phyloP scores from a whole-genome alignment of 306 rosid genomes.

The Styphnolobium japonicum region DNA sequence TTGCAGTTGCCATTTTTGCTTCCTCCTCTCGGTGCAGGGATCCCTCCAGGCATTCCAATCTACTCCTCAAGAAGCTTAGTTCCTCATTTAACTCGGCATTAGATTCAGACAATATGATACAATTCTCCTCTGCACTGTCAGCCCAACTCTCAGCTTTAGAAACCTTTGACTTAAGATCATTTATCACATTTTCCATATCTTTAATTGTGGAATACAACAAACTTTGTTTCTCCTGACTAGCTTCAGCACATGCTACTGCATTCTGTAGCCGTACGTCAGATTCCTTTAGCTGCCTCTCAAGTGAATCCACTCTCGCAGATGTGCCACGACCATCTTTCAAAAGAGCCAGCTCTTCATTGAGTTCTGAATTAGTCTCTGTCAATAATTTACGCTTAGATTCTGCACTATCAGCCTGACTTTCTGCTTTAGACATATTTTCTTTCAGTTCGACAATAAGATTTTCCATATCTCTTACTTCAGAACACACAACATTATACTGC shows the following conservation, averaged over 20 bases:
- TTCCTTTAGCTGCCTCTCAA: slow-evolving; percentile 57
- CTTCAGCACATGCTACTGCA: slow-evolving; percentile 65
- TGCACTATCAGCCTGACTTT: slow-evolving; percentile 44
- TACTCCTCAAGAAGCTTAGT: slow-evolving; percentile 47
- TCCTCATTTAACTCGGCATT: slow-evolving; percentile 65
- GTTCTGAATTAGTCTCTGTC: slow-evolving; percentile 38
- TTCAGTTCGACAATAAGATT: slow-evolving; percentile 29
- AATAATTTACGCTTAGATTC: slow-evolving; percentile 41
- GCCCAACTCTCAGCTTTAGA: slow-evolving; percentile 60
- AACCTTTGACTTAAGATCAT: slow-evolving; percentile 63
- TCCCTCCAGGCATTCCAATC: slow-evolving; percentile 54
- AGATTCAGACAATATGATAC: slow-evolving; percentile 63
- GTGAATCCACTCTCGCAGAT: slow-evolving; percentile 39
- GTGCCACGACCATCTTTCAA: slow-evolving; percentile 19
- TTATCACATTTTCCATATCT: slow-evolving; percentile 70
- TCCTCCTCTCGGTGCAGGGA: slow-evolving; percentile 61
- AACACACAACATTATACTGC: slow-evolving; percentile 30
- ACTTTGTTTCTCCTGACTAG: slow-evolving; percentile 65
- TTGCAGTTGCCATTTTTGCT: slow-evolving; percentile 53
- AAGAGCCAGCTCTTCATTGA: slow-evolving; percentile 40
- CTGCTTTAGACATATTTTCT: slow-evolving; percentile 38
- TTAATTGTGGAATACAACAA: slow-evolving; percentile 52
- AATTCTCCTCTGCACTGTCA: slow-evolving; percentile 64
- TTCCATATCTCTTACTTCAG: slow-evolving; percentile 36
- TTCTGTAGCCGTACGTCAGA: slow-evolving; percentile 49